Percentiles rank a stretch among this genome's conserved stretches.
Evolutionary conservation across 495 filamentous ascomycete genomes (phyloP).

Genomic region (Penicillium fimorum): DNA sequence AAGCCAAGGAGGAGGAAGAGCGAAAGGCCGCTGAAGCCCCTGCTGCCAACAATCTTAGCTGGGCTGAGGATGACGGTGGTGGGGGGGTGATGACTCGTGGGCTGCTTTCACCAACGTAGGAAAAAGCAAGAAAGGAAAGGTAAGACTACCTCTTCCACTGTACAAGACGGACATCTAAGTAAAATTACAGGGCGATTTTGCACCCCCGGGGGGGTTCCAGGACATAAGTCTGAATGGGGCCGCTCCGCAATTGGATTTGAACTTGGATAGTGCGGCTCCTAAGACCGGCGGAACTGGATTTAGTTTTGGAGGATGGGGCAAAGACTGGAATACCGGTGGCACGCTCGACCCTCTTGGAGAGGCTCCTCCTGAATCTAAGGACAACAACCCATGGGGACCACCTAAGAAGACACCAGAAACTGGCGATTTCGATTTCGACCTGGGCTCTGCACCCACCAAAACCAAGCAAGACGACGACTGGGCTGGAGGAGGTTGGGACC

Average conservation of each 20-base stretch:
- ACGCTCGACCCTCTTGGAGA: slow-evolving; percentile 33
- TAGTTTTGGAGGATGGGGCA: slow-evolving; percentile 48
- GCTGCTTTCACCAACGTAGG: slow-evolving; percentile 31
- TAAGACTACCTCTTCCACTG: slow-evolving; percentile 17
- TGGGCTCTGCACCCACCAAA: slow-evolving; percentile 31
- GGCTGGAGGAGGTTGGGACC: slow-evolving; percentile 22
- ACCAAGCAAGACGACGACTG: slow-evolving; percentile 33
- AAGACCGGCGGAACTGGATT: slow-evolving; percentile 37
- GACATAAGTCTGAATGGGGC: slow-evolving; percentile 45
- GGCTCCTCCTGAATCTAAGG: slow-evolving; percentile 30
- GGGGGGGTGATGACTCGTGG: slow-evolving; percentile 39
- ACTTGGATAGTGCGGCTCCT: slow-evolving; percentile 36
- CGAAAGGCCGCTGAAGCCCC: slow-evolving; percentile 36
- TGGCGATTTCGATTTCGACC: slow-evolving; percentile 47
- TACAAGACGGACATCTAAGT: slow-evolving; percentile 1
- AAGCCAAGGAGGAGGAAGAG: slow-evolving; percentile 39
- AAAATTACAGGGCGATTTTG: slow-evolving; percentile 21
- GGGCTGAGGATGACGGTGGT: slow-evolving; percentile 40
- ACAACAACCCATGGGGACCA: slow-evolving; percentile 43
- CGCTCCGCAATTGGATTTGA: slow-evolving; percentile 47
- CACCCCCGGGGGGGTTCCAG: slow-evolving; percentile 39
- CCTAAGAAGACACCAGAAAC: slow-evolving; percentile 38
- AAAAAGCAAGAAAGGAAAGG: slow-evolving; percentile 54
- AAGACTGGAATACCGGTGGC: slow-evolving; percentile 40
- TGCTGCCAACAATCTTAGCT: slow-evolving; percentile 41